Evolutionary conservation across 2,329 filamentous ascomycete species (phyloP).

Genomic region (Cladophialophora carrionii): DNA sequence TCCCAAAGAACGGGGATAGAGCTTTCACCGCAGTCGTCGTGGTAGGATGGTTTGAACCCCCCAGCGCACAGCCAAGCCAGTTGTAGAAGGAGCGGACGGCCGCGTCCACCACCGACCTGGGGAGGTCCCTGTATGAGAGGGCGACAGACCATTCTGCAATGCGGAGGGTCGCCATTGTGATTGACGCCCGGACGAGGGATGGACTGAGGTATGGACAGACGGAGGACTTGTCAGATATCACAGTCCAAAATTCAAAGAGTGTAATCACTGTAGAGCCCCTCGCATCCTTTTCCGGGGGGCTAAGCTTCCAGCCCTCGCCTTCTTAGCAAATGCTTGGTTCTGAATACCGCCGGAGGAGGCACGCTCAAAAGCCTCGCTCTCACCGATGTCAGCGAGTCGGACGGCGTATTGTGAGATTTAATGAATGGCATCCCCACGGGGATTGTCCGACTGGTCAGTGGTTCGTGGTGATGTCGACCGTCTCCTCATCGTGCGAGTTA

Average conservation of each 20-base stretch:
- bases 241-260: not conserved
- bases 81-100: slow-evolving; percentile 58
- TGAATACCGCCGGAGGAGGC: not conserved
- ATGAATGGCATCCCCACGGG: not conserved
- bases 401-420: not conserved
- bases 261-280: not conserved
- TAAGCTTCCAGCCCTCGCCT: not conserved
- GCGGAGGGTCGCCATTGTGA: slow-evolving; percentile 48
- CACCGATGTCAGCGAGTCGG: not conserved
- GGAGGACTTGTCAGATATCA: not conserved
- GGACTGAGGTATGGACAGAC: not conserved
- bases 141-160: slow-evolving; percentile 54
- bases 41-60: slow-evolving; percentile 54
- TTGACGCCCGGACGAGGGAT: not conserved
- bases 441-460: not conserved
- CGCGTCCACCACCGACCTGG: slow-evolving; percentile 48
- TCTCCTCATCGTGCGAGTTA: not conserved
- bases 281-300: not conserved
- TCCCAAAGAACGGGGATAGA: slow-evolving; percentile 46
- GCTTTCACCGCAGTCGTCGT: slow-evolving; percentile 46
- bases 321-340: not conserved
- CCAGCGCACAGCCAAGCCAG: slow-evolving; percentile 59
- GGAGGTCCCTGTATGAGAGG: slow-evolving; percentile 50
- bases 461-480: not conserved
- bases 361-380: not conserved